phyloP scores from a whole-genome alignment of 176 grass and related monocot genomes.

The Zea mays region Zm-B73-REFERENCE-NAM-5.0 NC_050097.1:1121001-1121500 shows the following conservation, averaged over 20 bases:
- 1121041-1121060: background rate
- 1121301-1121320: constrained; percentile 5
- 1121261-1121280: constrained; percentile 58
- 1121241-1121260: constrained; percentile 47
- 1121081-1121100: constrained; percentile 61
- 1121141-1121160: constrained; percentile 28
- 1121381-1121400: constrained; percentile 74
- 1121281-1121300: constrained; percentile 52
- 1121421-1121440: no score
- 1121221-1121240: constrained; percentile 58
- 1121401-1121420: constrained; percentile 17
- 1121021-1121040: background rate
- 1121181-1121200: constrained; percentile 69
- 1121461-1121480: constrained; percentile 10
- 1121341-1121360: constrained; percentile 50
- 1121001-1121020: background rate
- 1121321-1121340: background rate
- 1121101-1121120: constrained; percentile 62
- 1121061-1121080: constrained; percentile 89
- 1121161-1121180: constrained; percentile 43
- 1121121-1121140: constrained; percentile 44
- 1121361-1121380: constrained; percentile 81
- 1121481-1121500: constrained; percentile 27
- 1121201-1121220: constrained; percentile 65
- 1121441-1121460: constrained; percentile 19